Conservation (phyloP, 345 rosid species). For the Gynandropsis gynandra region DNA sequence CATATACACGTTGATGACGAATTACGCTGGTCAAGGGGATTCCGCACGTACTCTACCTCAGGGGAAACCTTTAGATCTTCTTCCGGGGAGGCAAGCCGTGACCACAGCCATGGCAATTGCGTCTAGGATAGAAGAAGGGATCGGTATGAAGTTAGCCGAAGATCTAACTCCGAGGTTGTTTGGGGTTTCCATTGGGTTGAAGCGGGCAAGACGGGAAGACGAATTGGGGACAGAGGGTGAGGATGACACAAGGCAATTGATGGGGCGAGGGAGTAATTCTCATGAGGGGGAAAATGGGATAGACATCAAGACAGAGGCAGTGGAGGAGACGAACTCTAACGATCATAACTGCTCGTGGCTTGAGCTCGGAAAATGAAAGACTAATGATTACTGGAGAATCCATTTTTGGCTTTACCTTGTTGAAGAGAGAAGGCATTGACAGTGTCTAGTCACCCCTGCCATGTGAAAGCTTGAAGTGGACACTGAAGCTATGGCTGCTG, state of each 20-base stretch:
- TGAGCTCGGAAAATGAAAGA: slow-evolving; percentile 48
- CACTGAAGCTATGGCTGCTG: too few relatives aligned
- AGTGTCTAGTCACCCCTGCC: too few relatives aligned
- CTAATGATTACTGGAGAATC: too few relatives aligned
- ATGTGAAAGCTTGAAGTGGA: too few relatives aligned
- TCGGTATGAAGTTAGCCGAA: slow-evolving; percentile 20
- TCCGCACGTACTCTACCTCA: slow-evolving; percentile 23
- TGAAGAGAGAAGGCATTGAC: neutral
- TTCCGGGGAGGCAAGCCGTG: slow-evolving; percentile 32
- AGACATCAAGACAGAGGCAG: slow-evolving; percentile 55
- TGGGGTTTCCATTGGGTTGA: slow-evolving; percentile 75
- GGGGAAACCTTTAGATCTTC: slow-evolving; percentile 39
- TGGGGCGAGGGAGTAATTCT: neutral
- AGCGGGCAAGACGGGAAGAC: slow-evolving; percentile 53
- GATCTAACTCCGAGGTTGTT: slow-evolving; percentile 57
- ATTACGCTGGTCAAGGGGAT: slow-evolving; percentile 42
- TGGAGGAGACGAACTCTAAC: slow-evolving; percentile 36
- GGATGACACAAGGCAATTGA: neutral
- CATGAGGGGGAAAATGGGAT: slow-evolving; percentile 22
- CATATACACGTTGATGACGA: slow-evolving; percentile 54
- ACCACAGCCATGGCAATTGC: slow-evolving; percentile 20
- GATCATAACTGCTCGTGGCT: slow-evolving; percentile 46
- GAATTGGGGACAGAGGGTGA: slow-evolving; percentile 32
- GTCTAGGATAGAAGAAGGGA: slow-evolving; percentile 8
- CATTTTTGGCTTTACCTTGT: too few relatives aligned